Evolutionary conservation across 306 rosid species (phyloP), one percentile per base, ranked within the genome.

Genomic region (Prunus mume): DNA sequence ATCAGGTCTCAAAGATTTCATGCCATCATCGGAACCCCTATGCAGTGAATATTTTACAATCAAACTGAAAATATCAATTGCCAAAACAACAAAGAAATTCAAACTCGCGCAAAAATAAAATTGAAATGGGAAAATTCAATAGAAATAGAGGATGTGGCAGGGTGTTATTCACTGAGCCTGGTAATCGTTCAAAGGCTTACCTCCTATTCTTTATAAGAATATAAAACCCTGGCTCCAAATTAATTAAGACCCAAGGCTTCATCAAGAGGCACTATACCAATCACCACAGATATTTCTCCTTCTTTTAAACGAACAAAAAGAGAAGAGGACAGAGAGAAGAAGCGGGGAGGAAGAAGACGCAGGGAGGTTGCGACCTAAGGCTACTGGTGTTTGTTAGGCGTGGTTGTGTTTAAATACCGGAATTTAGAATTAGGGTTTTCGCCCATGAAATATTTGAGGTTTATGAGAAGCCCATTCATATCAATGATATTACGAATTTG

Each of bases 1-100:
- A 86, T 96, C 98, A 96, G 99, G 93, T 96, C 99, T 96, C 99
- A 91, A 96, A 96, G 99, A 96, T 96, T 77, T 5, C 90, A 92
- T 91, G 92, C 97, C 99, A 96, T 96, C 98, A 96, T 76, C n/a
- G 97, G 93, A 91, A 65, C 86, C 83, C 65, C 57, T 5, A 2
- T 14, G 9, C 12, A 3, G 17, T 0, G 2, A 1, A 15, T 6
- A 28, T 28, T 34, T 0, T 2, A 12, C 14, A 0, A 9, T 9
- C 8, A 28, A 19, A 71, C 25, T 14, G 1, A 18, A 9, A 5
- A 13, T 13, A 60, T 60, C 38, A 60, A 15, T 24, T 5, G 11
- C 19, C 2, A 1, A n/a, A 2, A 3, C 5, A 7, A 3, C 6
- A 9, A 0, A 0, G 0, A 0, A 56, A 12, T 32, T 4, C 5